Conservation (phyloP, 129 eudicot genomes). For the Erigeron canadensis region DNA sequence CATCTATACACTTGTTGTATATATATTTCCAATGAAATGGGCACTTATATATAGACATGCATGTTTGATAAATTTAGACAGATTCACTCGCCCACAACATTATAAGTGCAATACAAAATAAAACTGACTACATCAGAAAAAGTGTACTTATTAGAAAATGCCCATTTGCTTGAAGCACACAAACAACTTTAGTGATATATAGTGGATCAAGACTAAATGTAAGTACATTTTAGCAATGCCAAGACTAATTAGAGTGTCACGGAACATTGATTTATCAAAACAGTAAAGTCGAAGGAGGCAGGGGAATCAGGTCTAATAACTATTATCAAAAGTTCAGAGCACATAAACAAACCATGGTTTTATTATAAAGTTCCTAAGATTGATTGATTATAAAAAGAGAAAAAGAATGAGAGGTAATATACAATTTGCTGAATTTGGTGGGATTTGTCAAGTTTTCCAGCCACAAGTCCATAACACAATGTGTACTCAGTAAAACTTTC, state of each 20-base stretch:
- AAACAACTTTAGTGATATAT: constrained; percentile 51
- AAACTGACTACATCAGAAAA: not conserved
- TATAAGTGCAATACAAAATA: not conserved
- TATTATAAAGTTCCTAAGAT: not conserved
- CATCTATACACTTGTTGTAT: too few species aligned
- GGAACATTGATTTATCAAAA: constrained; percentile 17
- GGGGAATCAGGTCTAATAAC: not conserved
- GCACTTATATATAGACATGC: constrained; percentile 7
- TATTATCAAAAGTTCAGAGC: not conserved
- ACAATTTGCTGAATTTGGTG: constrained; percentile 13
- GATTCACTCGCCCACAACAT: not conserved
- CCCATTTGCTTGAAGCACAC: constrained; percentile 34
- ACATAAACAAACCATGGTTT: not conserved
- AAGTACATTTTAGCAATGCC: constrained; percentile 24
- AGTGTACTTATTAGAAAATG: constrained; percentile 18
- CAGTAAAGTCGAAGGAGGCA: not conserved
- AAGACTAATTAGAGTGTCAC: constrained; percentile 18
- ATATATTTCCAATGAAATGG: too few species aligned
- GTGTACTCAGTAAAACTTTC: constrained; percentile 11
- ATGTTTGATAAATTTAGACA: not conserved
- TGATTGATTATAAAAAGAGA: not conserved
- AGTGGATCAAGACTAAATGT: constrained; percentile 49
- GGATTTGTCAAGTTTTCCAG: constrained; percentile 24
- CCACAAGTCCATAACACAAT: constrained; percentile 12
- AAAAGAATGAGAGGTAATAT: constrained; percentile 3